Conservation (phyloP, 352 stramenopile genomes). For the Pythium aquatile region DNA sequence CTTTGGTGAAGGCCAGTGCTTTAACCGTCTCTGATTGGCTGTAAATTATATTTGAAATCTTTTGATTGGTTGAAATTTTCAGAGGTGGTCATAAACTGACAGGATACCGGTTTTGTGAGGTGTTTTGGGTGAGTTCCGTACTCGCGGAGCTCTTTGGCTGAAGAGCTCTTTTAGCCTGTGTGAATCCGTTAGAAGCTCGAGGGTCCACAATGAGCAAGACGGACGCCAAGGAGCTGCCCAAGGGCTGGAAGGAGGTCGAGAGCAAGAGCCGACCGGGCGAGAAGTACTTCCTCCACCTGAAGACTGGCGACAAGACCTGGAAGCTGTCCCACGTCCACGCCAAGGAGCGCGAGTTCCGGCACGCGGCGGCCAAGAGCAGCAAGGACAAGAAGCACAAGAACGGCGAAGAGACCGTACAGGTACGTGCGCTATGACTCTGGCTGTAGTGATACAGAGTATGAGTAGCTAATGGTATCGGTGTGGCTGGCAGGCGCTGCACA, state of each 20-base stretch:
- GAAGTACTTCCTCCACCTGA: conserved; percentile 83
- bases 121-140: background rate
- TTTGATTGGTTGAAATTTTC: conserved; percentile 21
- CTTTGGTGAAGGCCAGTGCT: conserved; percentile 25
- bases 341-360: conserved; percentile 75
- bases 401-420: conserved; percentile 49
- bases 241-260: conserved; percentile 84
- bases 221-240: conserved; percentile 65
- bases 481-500: conserved; percentile 62
- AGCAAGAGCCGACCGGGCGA: conserved; percentile 86
- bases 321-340: conserved; percentile 82
- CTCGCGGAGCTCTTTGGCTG: conserved; percentile 9
- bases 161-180: background rate
- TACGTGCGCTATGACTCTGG: conserved; percentile 5
- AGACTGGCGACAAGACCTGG: conserved; percentile 86
- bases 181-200: background rate
- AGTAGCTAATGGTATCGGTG: background rate
- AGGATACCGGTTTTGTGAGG: conserved; percentile 17
- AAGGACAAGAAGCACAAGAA: conserved; percentile 29
- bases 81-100: conserved; percentile 7
- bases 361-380: conserved; percentile 28
- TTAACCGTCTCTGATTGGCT: conserved; percentile 16
- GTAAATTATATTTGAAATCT: background rate
- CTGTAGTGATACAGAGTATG: background rate
- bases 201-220: conserved; percentile 24